These are phyloP conservation scores for Chimonanthus praecox DNA, from an alignment of 164 flowering plant genomes.

Conservation along the genomic window DNA sequence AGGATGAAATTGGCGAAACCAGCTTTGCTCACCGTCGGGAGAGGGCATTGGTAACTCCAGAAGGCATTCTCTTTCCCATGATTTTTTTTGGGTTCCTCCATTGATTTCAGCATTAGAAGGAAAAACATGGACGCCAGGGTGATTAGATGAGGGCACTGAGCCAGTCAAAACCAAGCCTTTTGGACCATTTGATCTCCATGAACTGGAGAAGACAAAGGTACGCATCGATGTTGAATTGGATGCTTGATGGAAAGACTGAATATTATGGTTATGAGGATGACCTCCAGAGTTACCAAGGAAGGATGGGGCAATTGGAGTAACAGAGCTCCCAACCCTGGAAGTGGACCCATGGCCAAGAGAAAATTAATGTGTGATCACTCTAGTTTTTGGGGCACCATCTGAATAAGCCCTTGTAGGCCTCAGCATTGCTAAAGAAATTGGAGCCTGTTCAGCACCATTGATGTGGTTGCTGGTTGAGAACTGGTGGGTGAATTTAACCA, in stretches of 20 bases:
- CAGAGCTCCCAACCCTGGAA: slow-evolving; percentile 55
- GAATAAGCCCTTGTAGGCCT: slow-evolving; percentile 47
- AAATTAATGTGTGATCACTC: slow-evolving; percentile 50
- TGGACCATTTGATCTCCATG: slow-evolving; percentile 44
- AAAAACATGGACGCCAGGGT: slow-evolving; percentile 44
- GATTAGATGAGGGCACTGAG: slow-evolving; percentile 55
- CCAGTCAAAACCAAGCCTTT: slow-evolving; percentile 40
- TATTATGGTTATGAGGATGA: slow-evolving; percentile 61
- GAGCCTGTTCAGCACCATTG: slow-evolving; percentile 24
- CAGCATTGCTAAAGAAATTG: slow-evolving; percentile 30
- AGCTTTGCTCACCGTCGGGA: slow-evolving; percentile 54
- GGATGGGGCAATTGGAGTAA: slow-evolving; percentile 34
- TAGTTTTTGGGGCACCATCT: slow-evolving; percentile 49
- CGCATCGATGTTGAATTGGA: slow-evolving; percentile 36
- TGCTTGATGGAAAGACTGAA: slow-evolving; percentile 64
- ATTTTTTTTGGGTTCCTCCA: slow-evolving; percentile 36
- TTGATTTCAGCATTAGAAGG: slow-evolving; percentile 59
- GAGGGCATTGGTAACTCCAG: slow-evolving; percentile 48
- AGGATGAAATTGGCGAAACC: slow-evolving; percentile 62
- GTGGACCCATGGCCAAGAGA: slow-evolving; percentile 62
- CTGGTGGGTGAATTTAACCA: too few relatives aligned
- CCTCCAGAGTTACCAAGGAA: slow-evolving; percentile 73
- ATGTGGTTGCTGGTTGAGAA: slow-evolving; percentile 27
- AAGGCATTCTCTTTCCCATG: slow-evolving; percentile 78
- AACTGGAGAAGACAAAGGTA: slow-evolving; percentile 30